Evolutionary conservation across 2,329 filamentous ascomycete genomes (phyloP), one percentile per base, ranked within the genome.

Genomic region (Clarireedia homoeocarpa): DNA sequence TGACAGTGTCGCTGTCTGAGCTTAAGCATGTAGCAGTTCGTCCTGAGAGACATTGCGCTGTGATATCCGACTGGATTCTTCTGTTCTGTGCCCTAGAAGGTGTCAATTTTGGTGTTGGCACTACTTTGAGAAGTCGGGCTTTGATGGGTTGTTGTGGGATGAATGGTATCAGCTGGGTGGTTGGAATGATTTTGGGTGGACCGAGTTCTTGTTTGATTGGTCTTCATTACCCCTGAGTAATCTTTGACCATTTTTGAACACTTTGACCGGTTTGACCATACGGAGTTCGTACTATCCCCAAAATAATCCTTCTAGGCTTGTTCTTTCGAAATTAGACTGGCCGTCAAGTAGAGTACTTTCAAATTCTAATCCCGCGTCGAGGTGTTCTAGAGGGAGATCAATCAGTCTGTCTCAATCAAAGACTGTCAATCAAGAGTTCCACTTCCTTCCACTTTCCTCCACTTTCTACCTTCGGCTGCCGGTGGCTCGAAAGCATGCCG

Each of bases 181-280:
- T 27, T 10, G 23, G 20, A 47, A 47, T 24, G 24, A 47, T 27
- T 24, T 47, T 47, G 6, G 14, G 7, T 47, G 23, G 44, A 27
- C 44, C 44, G 23, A 27, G 12, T 49, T 4, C 12, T 34, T 12
- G 52, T 42, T 50, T 50, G 46, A 49, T 55, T 50, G 46, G 46
- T 20, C 36, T 55, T 44, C 20, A 44, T 44, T 55, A 38, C 53
- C 53, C 53, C 47, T 55, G 47, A 44, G 27, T n/a, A 45, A 55
- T 42, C 44, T 45, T 51, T 34, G 20, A 26, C 26, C 26, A 34
- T 47, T 34, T 47, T 36, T 20, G n/a, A 6, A 42, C 51, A 34
- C 30, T 36, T 27, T 34, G 15, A 46, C 51, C 24, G 46, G 34
- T 54, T 50, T 44, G 46, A 44, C 38, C 24, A n/a, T 6, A 40